Conservation (phyloP, 306 rosid genomes). For the Sophora flavescens region DNA sequence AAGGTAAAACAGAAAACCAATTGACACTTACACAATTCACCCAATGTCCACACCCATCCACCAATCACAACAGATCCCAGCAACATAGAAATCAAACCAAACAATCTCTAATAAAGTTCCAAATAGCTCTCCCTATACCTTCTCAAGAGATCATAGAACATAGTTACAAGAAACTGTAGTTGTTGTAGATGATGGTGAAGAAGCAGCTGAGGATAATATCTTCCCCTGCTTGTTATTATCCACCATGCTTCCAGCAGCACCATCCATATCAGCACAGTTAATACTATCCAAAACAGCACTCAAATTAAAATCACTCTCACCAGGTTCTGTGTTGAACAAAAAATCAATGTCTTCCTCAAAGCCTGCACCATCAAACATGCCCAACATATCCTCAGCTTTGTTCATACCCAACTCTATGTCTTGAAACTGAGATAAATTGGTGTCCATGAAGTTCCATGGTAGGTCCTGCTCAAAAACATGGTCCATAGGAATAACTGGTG, state of each 20-base stretch:
- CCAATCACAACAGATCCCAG: conserved; percentile 41
- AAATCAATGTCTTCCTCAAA: conserved; percentile 75
- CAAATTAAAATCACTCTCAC: conserved; percentile 42
- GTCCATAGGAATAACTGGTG: conserved; percentile 53
- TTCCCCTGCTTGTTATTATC: conserved; percentile 38
- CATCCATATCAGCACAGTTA: conserved; percentile 36
- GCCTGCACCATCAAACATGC: conserved; percentile 55
- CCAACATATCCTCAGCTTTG: conserved; percentile 46
- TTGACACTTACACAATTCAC: conserved; percentile 21
- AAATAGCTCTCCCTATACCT: conserved; percentile 6
- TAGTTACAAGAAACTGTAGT: conserved; percentile 61
- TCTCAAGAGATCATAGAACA: conserved; percentile 38
- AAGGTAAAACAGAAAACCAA: conserved; percentile 38
- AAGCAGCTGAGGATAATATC: conserved; percentile 45
- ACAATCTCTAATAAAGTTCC: conserved; percentile 32
- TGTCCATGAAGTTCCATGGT: conserved; percentile 69
- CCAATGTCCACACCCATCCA: conserved; percentile 30
- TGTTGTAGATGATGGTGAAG: conserved; percentile 70
- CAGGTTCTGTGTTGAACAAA: conserved; percentile 55
- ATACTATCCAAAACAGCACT: conserved; percentile 45
- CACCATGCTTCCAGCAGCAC: conserved; percentile 45
- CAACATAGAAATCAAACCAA: conserved; percentile 40
- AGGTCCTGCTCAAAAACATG: conserved; percentile 52
- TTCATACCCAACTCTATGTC: conserved; percentile 52
- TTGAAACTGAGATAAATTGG: conserved; percentile 45